These are phyloP conservation scores for Salvia rosmarinus DNA, from an alignment of 257 asterid species.

Conservation along the genomic window DNA sequence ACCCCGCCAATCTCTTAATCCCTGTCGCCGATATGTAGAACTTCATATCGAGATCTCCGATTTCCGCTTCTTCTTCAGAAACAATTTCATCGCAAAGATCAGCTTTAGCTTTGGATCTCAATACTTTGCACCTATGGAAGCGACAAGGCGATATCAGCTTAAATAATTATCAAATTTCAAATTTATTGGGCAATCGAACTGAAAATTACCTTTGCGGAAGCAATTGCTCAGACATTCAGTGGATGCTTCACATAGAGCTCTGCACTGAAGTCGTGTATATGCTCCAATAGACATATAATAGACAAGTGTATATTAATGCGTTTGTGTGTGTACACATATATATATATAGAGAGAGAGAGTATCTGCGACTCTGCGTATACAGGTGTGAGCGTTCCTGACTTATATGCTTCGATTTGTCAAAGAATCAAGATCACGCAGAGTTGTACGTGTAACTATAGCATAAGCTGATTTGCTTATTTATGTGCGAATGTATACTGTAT, in stretches of 20 bases:
- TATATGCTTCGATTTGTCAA: slow-evolving; percentile 34
- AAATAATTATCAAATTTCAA: neutral
- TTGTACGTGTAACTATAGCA: slow-evolving; percentile 28
- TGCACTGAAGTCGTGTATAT: neutral
- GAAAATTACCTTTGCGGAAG: slow-evolving; percentile 21
- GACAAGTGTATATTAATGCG: neutral
- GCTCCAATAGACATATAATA: neutral
- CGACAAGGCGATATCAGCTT: neutral
- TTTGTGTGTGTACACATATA: neutral
- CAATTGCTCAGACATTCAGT: slow-evolving; percentile 18
- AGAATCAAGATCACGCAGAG: slow-evolving; percentile 38
- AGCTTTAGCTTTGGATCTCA: slow-evolving; percentile 38
- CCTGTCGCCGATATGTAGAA: slow-evolving; percentile 51
- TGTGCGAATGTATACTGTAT: neutral
- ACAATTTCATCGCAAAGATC: slow-evolving; percentile 31
- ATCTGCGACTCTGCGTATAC: neutral
- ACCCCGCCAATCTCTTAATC: slow-evolving; percentile 49
- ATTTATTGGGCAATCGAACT: neutral
- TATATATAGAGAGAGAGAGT: neutral
- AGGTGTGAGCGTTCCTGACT: neutral
- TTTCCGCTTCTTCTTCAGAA: slow-evolving; percentile 43
- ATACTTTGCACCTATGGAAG: neutral
- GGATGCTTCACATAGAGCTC: slow-evolving; percentile 1
- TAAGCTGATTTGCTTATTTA: neutral
- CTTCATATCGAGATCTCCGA: slow-evolving; percentile 54